Evolutionary conservation across 2,329 filamentous ascomycete species (phyloP).

Genomic region (Coccinonectria pachysandricola): DNA sequence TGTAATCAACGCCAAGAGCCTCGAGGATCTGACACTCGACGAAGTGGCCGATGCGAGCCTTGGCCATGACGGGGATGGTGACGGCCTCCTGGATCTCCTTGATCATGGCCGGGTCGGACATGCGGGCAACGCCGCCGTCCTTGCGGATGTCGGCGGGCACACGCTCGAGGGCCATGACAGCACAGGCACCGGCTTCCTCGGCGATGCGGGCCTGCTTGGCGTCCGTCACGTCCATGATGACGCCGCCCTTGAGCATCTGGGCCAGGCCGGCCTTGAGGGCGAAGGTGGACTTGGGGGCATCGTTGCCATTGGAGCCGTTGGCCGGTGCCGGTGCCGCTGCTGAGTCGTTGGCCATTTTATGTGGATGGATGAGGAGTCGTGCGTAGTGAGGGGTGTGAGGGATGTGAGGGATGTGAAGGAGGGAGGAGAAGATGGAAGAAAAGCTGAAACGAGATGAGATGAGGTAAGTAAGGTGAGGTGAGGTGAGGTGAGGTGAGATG

Average conservation of each 20-base stretch:
- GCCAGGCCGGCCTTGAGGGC: slow-evolving; percentile 90
- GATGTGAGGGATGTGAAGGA: too few species aligned
- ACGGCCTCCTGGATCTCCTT: slow-evolving; percentile 89
- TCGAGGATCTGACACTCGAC: slow-evolving; percentile 98
- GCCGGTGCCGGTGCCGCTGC: slow-evolving; percentile 10
- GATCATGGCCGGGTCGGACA: slow-evolving; percentile 94
- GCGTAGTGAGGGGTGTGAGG: too few species aligned
- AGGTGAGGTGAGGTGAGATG: too few species aligned
- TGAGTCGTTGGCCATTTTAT: slow-evolving; percentile 26
- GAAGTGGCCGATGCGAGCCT: slow-evolving; percentile 94
- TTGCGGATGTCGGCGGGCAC: slow-evolving; percentile 92
- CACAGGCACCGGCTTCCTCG: slow-evolving; percentile 88
- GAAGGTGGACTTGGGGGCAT: slow-evolving; percentile 49
- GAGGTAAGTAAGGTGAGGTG: too few species aligned
- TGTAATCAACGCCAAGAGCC: slow-evolving; percentile 90
- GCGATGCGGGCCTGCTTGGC: slow-evolving; percentile 92
- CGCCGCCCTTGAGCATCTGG: slow-evolving; percentile 97
- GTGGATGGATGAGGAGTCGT: not conserved
- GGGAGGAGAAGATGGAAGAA: too few species aligned
- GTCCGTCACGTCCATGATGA: slow-evolving; percentile 98
- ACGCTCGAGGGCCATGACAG: slow-evolving; percentile 97
- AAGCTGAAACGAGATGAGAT: too few species aligned
- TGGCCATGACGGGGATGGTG: slow-evolving; percentile 98
- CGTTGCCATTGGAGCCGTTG: slow-evolving; percentile 20
- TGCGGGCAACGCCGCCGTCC: slow-evolving; percentile 87